phyloP scores from a whole-genome alignment of 2,329 filamentous ascomycete genomes.

The Coniochaeta hoffmannii region DNA sequence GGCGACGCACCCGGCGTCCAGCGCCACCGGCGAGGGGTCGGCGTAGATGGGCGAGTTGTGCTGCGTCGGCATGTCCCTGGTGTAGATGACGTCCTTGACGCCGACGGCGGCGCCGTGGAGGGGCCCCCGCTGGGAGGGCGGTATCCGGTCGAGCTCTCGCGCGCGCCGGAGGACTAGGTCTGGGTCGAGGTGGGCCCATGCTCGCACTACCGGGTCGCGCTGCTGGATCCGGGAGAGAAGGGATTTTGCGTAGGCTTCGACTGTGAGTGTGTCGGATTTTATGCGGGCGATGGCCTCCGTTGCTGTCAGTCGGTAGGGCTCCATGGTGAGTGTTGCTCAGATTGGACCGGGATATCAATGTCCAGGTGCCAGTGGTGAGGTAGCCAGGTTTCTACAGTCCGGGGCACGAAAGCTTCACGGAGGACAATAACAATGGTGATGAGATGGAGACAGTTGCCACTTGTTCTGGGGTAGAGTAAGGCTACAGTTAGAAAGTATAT shows the following conservation, averaged over 20 bases:
- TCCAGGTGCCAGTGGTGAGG: no score
- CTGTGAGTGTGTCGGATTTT: slow-evolving; percentile 20
- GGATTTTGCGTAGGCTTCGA: slow-evolving; percentile 40
- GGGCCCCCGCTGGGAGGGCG: slow-evolving; percentile 38
- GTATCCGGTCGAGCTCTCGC: slow-evolving; percentile 39
- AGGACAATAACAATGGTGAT: no score
- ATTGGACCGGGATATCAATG: not conserved
- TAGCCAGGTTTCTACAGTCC: no score
- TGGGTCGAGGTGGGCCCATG: slow-evolving; percentile 41
- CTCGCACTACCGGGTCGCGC: slow-evolving; percentile 36
- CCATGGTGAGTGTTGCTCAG: not conserved
- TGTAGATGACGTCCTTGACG: slow-evolving; percentile 54
- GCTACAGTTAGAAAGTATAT: no score
- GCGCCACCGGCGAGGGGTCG: slow-evolving; percentile 28
- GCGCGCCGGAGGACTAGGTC: slow-evolving; percentile 42
- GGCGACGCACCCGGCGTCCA: slow-evolving; percentile 46
- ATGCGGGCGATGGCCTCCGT: not conserved
- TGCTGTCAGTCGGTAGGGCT: not conserved
- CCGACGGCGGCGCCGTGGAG: slow-evolving; percentile 52
- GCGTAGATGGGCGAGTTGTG: slow-evolving; percentile 49
- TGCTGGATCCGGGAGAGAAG: slow-evolving; percentile 36
- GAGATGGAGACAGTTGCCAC: no score
- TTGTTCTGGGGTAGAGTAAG: no score
- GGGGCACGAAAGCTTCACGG: no score
- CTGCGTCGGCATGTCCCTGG: slow-evolving; percentile 51